phyloP scores from a whole-genome alignment of 768 basidiomycete genomes.

The Trametes cubensis region DNA sequence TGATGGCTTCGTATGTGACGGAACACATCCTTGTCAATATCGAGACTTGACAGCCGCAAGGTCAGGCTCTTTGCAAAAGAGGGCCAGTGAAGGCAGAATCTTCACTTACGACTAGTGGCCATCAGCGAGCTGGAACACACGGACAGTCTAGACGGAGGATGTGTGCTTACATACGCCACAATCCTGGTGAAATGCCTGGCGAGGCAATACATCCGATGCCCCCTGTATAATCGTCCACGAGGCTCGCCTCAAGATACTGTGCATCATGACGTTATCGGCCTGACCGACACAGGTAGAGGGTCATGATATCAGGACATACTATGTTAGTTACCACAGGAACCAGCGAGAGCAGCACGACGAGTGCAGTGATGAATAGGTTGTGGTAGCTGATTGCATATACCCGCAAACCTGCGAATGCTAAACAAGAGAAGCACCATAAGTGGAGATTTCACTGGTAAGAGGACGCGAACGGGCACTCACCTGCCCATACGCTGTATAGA shows the following conservation, averaged over 20 bases:
- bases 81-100: too few species aligned
- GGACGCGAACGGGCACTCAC: not conserved
- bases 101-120: too few species aligned
- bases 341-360: constrained; percentile 15
- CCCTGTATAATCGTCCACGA: not conserved
- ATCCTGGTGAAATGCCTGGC: not conserved
- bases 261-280: too few species aligned
- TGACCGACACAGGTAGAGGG: too few species aligned
- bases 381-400: constrained; percentile 17
- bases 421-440: too few species aligned
- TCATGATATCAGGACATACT: not conserved
- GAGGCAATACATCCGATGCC: not conserved
- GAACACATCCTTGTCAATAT: constrained; percentile 12
- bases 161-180: not conserved
- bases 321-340: constrained; percentile 18
- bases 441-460: too few species aligned
- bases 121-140: too few species aligned
- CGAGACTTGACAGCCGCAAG: constrained; percentile 1
- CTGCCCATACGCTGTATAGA: constrained; percentile 22
- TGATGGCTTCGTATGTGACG: constrained; percentile 18
- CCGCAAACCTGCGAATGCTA: constrained; percentile 21
- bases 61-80: too few species aligned
- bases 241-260: not conserved
- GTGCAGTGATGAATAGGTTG: constrained; percentile 3
- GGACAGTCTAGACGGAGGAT: too few species aligned